Percentiles rank a stretch among this genome's conserved stretches.
These are phyloP conservation scores for Thalia dealbata DNA, from an alignment of 176 grass and related monocot species.

Conservation along the genomic window DNA sequence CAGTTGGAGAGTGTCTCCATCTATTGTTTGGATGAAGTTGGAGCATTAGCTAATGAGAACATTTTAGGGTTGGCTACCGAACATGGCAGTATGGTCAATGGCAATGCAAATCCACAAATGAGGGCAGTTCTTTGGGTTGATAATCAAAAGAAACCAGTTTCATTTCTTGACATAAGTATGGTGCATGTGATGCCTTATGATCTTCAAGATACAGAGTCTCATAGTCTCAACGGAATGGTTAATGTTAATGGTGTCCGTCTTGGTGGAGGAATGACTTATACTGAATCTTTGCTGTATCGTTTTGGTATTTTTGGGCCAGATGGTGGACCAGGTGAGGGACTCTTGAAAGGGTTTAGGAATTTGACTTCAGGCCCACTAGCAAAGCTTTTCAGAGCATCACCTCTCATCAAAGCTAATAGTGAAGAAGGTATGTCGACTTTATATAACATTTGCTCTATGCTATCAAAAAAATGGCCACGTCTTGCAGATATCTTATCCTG, in stretches of 20 bases:
- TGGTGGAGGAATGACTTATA: constrained; percentile 89
- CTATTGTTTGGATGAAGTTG: constrained; percentile 83
- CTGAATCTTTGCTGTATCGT: constrained; percentile 72
- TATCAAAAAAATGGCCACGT: not conserved
- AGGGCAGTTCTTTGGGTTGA: constrained; percentile 96
- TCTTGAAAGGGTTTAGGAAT: constrained; percentile 83
- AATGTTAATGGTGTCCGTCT: constrained; percentile 84
- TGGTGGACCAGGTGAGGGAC: constrained; percentile 78
- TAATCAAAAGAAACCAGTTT: constrained; percentile 43
- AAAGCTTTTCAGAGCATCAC: constrained; percentile 75
- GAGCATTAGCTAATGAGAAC: constrained; percentile 32
- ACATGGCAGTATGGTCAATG: constrained; percentile 22
- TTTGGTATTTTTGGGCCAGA: constrained; percentile 94
- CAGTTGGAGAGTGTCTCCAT: constrained; percentile 67
- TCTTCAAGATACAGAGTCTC: constrained; percentile 77
- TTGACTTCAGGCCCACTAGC: constrained; percentile 90
- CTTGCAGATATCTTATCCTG: not conserved
- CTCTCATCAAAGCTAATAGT: constrained; percentile 29
- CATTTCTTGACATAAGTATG: constrained; percentile 75
- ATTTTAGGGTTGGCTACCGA: constrained; percentile 19
- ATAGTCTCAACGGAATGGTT: constrained; percentile 76
- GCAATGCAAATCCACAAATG: constrained; percentile 67
- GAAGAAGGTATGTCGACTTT: constrained; percentile 24
- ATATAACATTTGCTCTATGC: not conserved
- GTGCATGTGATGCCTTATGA: constrained; percentile 92